A percentile compares a stretch with the other conserved stretches of the same genome.
phyloP scores from a whole-genome alignment of 2,329 filamentous ascomycete species.

The Fusarium fujikuroi region DNA sequence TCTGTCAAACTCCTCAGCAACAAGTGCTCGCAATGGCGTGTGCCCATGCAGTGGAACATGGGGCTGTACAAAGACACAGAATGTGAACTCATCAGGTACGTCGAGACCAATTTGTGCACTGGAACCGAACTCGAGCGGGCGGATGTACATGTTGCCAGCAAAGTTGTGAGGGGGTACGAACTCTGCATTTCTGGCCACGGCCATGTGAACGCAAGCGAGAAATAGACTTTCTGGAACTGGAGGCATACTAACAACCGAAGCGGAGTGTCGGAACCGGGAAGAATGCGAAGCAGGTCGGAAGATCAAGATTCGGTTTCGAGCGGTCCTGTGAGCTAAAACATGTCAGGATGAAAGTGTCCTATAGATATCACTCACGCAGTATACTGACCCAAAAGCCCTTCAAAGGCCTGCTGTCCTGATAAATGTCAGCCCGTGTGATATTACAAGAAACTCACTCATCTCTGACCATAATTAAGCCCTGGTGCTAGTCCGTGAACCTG shows the following conservation, averaged over 20 bases:
- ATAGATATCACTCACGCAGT: too few relatives aligned
- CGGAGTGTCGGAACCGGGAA: background rate
- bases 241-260: background rate
- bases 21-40: background rate
- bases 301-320: background rate
- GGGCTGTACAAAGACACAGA: background rate
- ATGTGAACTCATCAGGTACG: background rate
- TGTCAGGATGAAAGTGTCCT: background rate
- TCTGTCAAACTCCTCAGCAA: background rate
- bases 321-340: background rate
- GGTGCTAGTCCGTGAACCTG: background rate
- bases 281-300: background rate
- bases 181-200: background rate
- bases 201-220: background rate
- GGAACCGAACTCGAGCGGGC: background rate
- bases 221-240: background rate
- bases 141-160: background rate
- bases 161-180: background rate
- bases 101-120: background rate
- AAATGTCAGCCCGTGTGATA: background rate
- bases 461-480: background rate
- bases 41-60: background rate
- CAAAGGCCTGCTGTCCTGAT: background rate
- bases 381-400: background rate
- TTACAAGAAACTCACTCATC: too few relatives aligned